phyloP scores from a whole-genome alignment of 306 rosid species.

The Ormosia semicastrata region DNA sequence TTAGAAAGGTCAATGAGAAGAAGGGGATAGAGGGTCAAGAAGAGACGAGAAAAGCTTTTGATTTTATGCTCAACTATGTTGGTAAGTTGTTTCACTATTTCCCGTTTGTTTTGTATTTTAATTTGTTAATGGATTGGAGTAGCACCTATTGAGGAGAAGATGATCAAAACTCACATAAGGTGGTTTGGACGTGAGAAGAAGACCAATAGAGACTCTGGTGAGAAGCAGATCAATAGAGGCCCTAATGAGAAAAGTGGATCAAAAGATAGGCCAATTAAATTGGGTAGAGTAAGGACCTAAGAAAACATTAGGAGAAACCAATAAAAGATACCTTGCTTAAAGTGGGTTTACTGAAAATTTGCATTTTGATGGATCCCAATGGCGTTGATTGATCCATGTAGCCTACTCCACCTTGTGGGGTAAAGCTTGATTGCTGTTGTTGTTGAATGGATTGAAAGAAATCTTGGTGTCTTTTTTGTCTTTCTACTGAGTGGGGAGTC shows the following conservation, averaged over 20 bases:
- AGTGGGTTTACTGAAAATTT: background rate
- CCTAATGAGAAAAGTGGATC: background rate
- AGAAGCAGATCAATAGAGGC: background rate
- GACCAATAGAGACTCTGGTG: background rate
- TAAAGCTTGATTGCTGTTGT: background rate
- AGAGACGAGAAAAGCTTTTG: constrained; percentile 97
- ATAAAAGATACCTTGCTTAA: background rate
- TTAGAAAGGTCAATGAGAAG: constrained; percentile 80
- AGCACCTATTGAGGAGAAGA: constrained; percentile 12
- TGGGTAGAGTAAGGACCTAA: background rate
- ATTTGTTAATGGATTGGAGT: background rate
- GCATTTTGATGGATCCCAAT: background rate
- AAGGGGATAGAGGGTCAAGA: constrained; percentile 95
- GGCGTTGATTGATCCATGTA: background rate
- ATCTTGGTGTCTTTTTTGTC: constrained; percentile 3
- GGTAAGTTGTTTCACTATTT: constrained; percentile 51
- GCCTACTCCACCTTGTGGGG: background rate
- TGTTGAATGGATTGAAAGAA: background rate
- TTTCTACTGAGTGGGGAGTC: background rate
- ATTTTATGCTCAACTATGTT: constrained; percentile 88
- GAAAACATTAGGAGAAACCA: background rate
- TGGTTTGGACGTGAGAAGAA: constrained; percentile 9
- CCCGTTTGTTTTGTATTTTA: constrained; percentile 2
- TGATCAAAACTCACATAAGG: background rate
- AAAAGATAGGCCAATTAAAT: background rate